Evolutionary conservation across 2,329 filamentous ascomycete species (phyloP).

Genomic region (Alternaria novae-zelandiae): DNA sequence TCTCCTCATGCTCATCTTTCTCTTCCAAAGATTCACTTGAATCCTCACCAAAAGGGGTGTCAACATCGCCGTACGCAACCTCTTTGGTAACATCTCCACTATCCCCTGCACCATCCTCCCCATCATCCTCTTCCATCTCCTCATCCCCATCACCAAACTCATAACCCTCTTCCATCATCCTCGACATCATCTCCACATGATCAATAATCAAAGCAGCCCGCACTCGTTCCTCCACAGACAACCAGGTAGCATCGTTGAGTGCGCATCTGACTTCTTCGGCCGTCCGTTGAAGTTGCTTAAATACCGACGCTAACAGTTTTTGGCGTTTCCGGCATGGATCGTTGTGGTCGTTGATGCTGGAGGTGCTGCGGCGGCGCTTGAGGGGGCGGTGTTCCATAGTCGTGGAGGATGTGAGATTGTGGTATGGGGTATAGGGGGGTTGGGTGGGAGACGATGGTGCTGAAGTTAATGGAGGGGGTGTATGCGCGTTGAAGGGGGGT

Average conservation of each 20-base stretch:
- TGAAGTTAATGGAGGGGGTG: too few relatives aligned
- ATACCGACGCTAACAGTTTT: background rate
- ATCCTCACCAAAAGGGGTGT: too few relatives aligned
- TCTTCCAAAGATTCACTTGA: background rate
- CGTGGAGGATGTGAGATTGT: too few relatives aligned
- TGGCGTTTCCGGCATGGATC: background rate
- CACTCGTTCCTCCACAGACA: background rate
- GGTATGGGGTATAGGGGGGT: too few relatives aligned
- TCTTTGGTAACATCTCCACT: too few relatives aligned
- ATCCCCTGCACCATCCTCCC: too few relatives aligned
- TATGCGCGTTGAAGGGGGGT: background rate
- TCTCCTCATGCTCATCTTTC: background rate
- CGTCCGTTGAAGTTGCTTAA: background rate
- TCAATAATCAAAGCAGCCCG: background rate
- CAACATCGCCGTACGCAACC: too few relatives aligned
- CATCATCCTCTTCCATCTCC: background rate
- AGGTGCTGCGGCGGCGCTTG: background rate
- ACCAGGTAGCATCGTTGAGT: fast-evolving
- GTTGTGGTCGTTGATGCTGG: background rate
- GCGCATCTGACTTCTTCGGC: background rate
- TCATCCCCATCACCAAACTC: background rate
- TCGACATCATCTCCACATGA: background rate
- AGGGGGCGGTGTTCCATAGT: background rate
- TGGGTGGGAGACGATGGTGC: too few relatives aligned
- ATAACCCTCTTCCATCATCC: background rate